Evolutionary conservation across 805 yeast species (phyloP).

Genomic region (Candida koratica): DNA sequence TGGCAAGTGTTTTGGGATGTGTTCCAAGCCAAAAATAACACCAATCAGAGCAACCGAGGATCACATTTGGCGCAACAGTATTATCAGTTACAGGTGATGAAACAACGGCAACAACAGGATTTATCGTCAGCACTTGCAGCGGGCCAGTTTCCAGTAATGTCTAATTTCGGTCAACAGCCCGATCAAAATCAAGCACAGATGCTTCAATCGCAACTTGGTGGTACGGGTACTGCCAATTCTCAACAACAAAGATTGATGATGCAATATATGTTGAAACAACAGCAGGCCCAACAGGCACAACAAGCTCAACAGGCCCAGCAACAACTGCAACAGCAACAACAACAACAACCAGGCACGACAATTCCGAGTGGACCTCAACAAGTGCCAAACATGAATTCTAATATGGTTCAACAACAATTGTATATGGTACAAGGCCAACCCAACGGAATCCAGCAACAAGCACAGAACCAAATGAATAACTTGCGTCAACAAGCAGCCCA

Average conservation of each 20-base stretch:
- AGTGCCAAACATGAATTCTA: slow-evolving; percentile 7
- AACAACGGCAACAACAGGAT: slow-evolving; percentile 57
- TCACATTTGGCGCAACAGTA: slow-evolving; percentile 57
- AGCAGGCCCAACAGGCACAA: slow-evolving; percentile 11
- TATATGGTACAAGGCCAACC: slow-evolving; percentile 22
- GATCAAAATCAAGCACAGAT: slow-evolving; percentile 12
- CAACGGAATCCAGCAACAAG: slow-evolving; percentile 40
- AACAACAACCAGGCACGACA: too few species aligned
- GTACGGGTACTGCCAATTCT: slow-evolving; percentile 8
- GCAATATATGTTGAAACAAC: slow-evolving; percentile 12
- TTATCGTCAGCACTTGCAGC: slow-evolving; percentile 14
- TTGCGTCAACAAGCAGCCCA: slow-evolving; percentile 43
- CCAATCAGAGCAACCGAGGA: slow-evolving; percentile 2
- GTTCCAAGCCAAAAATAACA: slow-evolving; percentile 71
- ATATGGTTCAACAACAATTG: slow-evolving; percentile 26
- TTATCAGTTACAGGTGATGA: slow-evolving; percentile 56
- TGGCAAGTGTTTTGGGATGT: slow-evolving; percentile 97
- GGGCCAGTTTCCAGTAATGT: slow-evolving; percentile 4
- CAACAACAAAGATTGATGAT: slow-evolving; percentile 12
- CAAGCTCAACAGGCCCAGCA: slow-evolving; percentile 3
- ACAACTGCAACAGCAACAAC: slow-evolving; percentile 1
- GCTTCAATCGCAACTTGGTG: slow-evolving; percentile 6
- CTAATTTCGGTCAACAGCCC: slow-evolving; percentile 9
- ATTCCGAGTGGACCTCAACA: too few species aligned
- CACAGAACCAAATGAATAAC: slow-evolving; percentile 49